Conservation (phyloP, 805 yeast genomes). For the Yamadazyma laniorum region DNA sequence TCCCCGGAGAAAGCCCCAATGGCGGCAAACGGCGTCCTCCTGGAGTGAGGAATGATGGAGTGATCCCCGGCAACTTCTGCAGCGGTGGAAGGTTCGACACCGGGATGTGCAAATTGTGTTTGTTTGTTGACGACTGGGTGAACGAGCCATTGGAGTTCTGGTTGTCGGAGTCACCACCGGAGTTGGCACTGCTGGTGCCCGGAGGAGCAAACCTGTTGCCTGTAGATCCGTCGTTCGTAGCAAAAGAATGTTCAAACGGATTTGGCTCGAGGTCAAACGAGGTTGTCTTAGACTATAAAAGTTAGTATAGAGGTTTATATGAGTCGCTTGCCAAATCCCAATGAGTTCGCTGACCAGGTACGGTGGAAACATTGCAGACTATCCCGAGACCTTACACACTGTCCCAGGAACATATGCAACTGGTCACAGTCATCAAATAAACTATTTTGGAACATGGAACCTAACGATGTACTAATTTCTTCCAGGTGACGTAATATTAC, state of each 20-base stretch:
- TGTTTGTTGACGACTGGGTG: slow-evolving; percentile 24
- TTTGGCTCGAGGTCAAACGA: slow-evolving; percentile 85
- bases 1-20: slow-evolving; percentile 46
- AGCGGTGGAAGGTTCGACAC: slow-evolving; percentile 24
- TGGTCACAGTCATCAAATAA: no score
- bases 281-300: slow-evolving; percentile 23
- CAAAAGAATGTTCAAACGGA: slow-evolving; percentile 94
- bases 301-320: no score
- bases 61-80: slow-evolving; percentile 33
- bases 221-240: slow-evolving; percentile 45
- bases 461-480: no score
- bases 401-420: no score
- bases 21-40: slow-evolving; percentile 62
- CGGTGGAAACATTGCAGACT: no score
- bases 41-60: slow-evolving; percentile 55
- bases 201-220: slow-evolving; percentile 7
- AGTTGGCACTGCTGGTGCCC: slow-evolving; percentile 4
- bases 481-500: no score
- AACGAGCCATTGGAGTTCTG: slow-evolving; percentile 2
- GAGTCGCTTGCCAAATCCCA: slow-evolving; percentile 18
- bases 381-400: no score
- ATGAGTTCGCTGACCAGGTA: no score
- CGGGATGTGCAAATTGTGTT: slow-evolving; percentile 33
- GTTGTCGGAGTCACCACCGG: neutral
- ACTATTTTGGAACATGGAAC: no score